Conservation (phyloP, 345 rosid genomes). For the Camelina sativa region DNA sequence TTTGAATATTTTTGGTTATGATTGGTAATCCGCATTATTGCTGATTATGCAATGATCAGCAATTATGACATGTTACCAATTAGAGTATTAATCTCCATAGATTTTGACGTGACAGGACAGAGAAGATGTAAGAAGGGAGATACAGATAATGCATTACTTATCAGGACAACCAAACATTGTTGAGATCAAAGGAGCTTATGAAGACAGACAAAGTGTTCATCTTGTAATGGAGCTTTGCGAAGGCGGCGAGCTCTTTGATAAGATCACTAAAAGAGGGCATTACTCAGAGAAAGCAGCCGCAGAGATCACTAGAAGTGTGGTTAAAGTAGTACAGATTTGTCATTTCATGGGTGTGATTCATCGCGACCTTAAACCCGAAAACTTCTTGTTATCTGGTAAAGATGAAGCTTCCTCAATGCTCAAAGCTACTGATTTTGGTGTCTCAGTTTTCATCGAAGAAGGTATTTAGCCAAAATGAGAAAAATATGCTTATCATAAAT, state of each 20-base stretch:
- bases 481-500: background rate
- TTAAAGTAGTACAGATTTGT: constrained; percentile 78
- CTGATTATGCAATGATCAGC: no score
- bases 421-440: constrained; percentile 86
- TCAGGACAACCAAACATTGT: constrained; percentile 87
- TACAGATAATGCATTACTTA: constrained; percentile 82
- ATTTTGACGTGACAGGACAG: constrained; percentile 39
- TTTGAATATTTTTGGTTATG: background rate
- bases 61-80: no score
- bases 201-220: constrained; percentile 80
- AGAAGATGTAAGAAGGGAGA: constrained; percentile 77
- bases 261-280: constrained; percentile 71
- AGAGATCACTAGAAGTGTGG: constrained; percentile 57
- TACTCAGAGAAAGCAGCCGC: constrained; percentile 86
- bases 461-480: constrained; percentile 45
- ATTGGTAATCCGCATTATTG: background rate
- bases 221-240: constrained; percentile 91
- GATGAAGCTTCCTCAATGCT: constrained; percentile 60
- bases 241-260: constrained; percentile 92
- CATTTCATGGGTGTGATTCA: constrained; percentile 94
- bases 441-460: constrained; percentile 86
- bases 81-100: no score
- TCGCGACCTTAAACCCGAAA: constrained; percentile 91
- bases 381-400: constrained; percentile 72
- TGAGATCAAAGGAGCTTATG: constrained; percentile 76